phyloP scores from a whole-genome alignment of 2,329 filamentous ascomycete genomes.

The Aspergillus sp. region DNA sequence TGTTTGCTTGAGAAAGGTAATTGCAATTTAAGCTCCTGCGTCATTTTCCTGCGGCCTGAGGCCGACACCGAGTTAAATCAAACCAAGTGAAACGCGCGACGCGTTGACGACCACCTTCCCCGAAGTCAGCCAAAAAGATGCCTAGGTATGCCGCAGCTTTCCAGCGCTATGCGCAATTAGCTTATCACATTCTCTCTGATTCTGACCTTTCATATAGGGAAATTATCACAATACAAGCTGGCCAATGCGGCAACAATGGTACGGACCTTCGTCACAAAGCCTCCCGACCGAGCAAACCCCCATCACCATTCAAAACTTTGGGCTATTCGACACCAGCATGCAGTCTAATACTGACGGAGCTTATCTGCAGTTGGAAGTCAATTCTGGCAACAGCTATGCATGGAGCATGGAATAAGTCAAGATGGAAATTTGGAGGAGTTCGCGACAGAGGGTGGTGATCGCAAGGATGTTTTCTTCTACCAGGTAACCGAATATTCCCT shows the following conservation, averaged over 20 bases:
- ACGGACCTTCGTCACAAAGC: slow-evolving; percentile 45
- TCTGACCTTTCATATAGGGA: slow-evolving; percentile 63
- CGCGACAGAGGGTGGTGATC: slow-evolving; percentile 94
- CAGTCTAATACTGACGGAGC: slow-evolving; percentile 37
- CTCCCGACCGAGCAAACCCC: slow-evolving; percentile 22
- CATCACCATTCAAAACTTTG: slow-evolving; percentile 8
- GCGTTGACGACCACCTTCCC: slow-evolving; percentile 35
- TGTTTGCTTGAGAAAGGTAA: background rate
- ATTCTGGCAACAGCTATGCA: slow-evolving; percentile 98
- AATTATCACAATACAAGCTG: slow-evolving; percentile 98
- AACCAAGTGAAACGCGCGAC: slow-evolving; percentile 37
- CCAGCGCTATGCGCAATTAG: background rate
- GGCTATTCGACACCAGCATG: background rate
- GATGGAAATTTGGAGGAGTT: slow-evolving; percentile 98
- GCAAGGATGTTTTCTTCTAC: slow-evolving; percentile 99
- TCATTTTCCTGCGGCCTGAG: slow-evolving; percentile 29
- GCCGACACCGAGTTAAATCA: slow-evolving; percentile 24
- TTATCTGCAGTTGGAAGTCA: slow-evolving; percentile 78
- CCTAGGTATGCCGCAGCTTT: slow-evolving; percentile 36
- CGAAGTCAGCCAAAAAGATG: slow-evolving; percentile 39
- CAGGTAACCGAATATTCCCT: slow-evolving; percentile 52
- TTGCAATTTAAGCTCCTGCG: background rate
- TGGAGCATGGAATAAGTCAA: slow-evolving; percentile 96
- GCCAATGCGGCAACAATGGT: slow-evolving; percentile 99
- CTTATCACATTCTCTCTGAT: slow-evolving; percentile 12